Base-by-base conservation (phyloP, 768 basidiomycete species). In the Russula emetica region DNA sequence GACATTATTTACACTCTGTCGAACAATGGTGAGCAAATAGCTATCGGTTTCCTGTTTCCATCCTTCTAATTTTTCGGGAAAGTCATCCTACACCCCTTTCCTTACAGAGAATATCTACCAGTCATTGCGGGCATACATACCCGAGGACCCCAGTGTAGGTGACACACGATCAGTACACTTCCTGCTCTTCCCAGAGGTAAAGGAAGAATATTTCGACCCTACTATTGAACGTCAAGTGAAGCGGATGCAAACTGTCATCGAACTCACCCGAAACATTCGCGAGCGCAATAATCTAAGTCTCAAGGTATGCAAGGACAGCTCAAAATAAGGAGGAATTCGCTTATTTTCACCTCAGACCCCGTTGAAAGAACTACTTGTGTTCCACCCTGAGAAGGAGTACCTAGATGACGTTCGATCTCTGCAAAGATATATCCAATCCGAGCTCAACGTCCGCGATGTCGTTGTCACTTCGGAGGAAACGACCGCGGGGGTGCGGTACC, bases 21-120 rank as follows among this genome's bases (percentile, higher is more conserved):
- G 92, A 55, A 98, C 95, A 4, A 96, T 98, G 91, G 94, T 95
- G 71, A 67, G 83, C 77, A 10, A 40, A 66, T 14, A n/a, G n/a
- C 20, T 22, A 28, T 54, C 6, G 16, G 18, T 50, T 24, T 58
- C 40, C 14, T 20, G 28, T n/a, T 22, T 47, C 20, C n/a, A 9
- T n/a, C 58, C 2, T 40, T 55, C 61, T 64, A 57, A 67, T 18
- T 44, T 44, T 34, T 22, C 18, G 55, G 36, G 18, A 2, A 68
- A 96, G 95, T 96, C 96, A 1, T 95, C 97, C 9, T 99, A 97
- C 76, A 98, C 95, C 10, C 97, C 97, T 0, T 98, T 98, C 84
- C 79, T 98, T 73, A 95, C 94, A 8, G 97, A 99, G 76, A 97
- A 88, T 76, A 79, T 98, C 64, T 98, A 98, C 75, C 97, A 98